phyloP scores from a whole-genome alignment of 768 basidiomycete genomes.

The Termitomyces sp. region DNA sequence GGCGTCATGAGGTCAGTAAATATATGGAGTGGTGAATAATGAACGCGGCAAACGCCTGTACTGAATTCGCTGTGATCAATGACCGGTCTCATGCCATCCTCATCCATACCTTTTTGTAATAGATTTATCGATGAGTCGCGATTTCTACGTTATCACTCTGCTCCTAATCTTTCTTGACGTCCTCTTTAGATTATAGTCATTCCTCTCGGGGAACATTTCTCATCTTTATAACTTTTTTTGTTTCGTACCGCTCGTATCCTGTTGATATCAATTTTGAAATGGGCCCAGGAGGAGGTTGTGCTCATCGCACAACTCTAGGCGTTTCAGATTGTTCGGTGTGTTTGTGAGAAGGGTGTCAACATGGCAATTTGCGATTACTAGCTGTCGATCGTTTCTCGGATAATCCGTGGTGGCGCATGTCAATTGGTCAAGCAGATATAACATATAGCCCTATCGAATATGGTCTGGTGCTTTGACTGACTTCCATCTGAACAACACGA shows the following conservation, averaged over 20 bases:
- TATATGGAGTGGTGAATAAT: slow-evolving; percentile 8
- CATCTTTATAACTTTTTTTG: background rate
- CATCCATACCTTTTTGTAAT: too few relatives aligned
- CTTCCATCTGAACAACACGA: background rate
- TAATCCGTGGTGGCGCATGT: background rate
- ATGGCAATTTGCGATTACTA: too few relatives aligned
- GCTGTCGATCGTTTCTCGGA: too few relatives aligned
- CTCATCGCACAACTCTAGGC: background rate
- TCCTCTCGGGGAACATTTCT: background rate
- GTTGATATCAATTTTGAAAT: background rate
- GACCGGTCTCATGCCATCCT: background rate
- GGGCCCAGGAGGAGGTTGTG: background rate
- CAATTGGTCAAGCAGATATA: too few relatives aligned
- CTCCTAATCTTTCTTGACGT: background rate
- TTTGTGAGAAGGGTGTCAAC: background rate
- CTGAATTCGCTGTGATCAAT: background rate
- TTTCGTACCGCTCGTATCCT: background rate
- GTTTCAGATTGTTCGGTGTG: background rate
- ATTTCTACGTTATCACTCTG: background rate
- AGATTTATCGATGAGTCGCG: background rate
- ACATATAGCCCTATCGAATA: background rate
- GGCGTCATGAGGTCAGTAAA: slow-evolving; percentile 2
- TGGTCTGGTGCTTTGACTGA: too few relatives aligned
- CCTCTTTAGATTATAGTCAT: background rate
- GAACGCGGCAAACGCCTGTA: slow-evolving; percentile 1